phyloP scores from a whole-genome alignment of 768 basidiomycete species.

The Panellus pusillus region DNA sequence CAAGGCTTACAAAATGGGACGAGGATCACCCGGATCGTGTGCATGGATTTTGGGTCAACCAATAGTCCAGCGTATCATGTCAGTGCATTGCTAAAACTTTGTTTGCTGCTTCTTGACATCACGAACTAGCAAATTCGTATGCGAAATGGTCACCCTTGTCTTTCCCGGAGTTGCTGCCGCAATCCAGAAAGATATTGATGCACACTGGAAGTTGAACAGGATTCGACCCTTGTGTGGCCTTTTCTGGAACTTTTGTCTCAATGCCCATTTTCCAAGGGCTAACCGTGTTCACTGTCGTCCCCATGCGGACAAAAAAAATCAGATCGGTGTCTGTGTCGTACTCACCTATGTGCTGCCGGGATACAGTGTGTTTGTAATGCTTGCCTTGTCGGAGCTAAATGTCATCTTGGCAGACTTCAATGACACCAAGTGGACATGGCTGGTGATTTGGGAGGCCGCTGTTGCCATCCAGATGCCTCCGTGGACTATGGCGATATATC shows the following conservation, averaged over 20 bases:
- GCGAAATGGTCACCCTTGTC: not conserved
- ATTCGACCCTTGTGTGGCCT: constrained; percentile 24
- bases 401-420: constrained; percentile 21
- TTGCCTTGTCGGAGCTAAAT: not conserved
- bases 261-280: constrained; percentile 15
- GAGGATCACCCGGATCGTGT: too few relatives aligned
- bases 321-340: constrained; percentile 29
- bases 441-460: constrained; percentile 36
- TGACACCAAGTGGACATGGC: constrained; percentile 25
- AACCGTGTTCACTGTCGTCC: constrained; percentile 24
- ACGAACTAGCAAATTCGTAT: constrained; percentile 4
- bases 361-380: not conserved
- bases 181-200: constrained; percentile 11
- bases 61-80: too few relatives aligned
- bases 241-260: constrained; percentile 30
- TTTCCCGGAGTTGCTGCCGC: constrained; percentile 23
- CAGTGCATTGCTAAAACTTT: too few relatives aligned
- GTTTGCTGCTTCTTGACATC: too few relatives aligned
- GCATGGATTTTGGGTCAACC: too few relatives aligned
- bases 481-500: constrained; percentile 28
- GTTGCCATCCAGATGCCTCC: constrained; percentile 33
- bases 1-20: too few relatives aligned
- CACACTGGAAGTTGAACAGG: constrained; percentile 16
- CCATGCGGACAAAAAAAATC: constrained; percentile 32
- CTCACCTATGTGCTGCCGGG: constrained; percentile 25